Conservation (phyloP, 306 rosid species). For the Hippophae rhamnoides region DNA sequence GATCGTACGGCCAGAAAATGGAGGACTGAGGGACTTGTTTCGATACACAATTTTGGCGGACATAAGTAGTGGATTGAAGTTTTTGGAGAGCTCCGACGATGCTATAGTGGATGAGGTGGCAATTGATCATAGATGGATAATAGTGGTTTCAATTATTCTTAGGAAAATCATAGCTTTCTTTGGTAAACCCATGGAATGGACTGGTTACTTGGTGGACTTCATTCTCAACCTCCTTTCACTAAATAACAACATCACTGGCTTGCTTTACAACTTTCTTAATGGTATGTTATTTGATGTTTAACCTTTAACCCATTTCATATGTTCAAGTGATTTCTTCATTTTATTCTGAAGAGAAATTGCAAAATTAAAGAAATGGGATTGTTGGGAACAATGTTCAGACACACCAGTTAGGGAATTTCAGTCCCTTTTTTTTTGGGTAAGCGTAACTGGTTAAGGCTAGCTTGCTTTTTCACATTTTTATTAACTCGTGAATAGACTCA, state of each 20-base stretch:
- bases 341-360: no score
- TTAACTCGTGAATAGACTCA: no score
- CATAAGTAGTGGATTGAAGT: constrained; percentile 19
- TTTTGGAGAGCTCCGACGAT: constrained; percentile 35
- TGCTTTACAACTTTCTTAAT: constrained; percentile 36
- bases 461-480: no score
- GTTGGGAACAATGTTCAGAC: no score
- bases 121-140: constrained; percentile 41
- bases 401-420: no score
- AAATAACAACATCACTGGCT: constrained; percentile 39
- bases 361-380: no score
- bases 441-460: no score
- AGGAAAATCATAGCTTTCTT: constrained; percentile 41
- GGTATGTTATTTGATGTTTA: constrained; percentile 19
- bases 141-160: constrained; percentile 41
- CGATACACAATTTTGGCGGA: constrained; percentile 25
- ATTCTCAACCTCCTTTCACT: constrained; percentile 54
- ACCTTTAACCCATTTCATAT: background rate
- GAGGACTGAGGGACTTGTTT: constrained; percentile 35
- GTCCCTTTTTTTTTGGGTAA: no score
- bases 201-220: constrained; percentile 52
- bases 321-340: background rate
- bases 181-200: constrained; percentile 54
- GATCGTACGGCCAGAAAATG: constrained; percentile 53
- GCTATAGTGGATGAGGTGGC: constrained; percentile 13